These are phyloP conservation scores for Penicillium odoratum DNA, from an alignment of 495 filamentous ascomycete species.

Conservation along the genomic window DNA sequence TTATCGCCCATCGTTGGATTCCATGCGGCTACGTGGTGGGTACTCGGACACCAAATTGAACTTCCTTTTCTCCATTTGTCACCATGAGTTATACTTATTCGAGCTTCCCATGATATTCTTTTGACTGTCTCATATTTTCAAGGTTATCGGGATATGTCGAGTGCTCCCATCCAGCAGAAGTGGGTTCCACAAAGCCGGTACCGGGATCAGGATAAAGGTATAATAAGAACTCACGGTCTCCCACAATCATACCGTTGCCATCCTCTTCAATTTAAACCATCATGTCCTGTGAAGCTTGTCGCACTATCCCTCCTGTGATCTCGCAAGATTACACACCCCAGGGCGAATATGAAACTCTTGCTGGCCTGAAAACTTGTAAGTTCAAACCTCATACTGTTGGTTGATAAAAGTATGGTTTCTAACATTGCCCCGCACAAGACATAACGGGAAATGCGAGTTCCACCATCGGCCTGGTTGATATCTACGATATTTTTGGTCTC, in stretches of 20 bases:
- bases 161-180: neutral
- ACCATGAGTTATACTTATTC: neutral
- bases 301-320: constrained; percentile 69
- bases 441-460: constrained; percentile 40
- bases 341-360: constrained; percentile 63
- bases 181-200: constrained; percentile 6
- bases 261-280: neutral
- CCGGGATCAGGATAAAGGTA: neutral
- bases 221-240: neutral
- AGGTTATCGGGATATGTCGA: neutral
- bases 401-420: neutral
- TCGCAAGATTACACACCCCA: constrained; percentile 60
- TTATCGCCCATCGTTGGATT: no score
- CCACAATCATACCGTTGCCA: neutral
- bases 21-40: neutral
- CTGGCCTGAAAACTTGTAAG: constrained; percentile 68
- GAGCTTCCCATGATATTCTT: neutral
- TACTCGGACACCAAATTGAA: neutral
- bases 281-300: constrained; percentile 61
- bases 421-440: constrained; percentile 28
- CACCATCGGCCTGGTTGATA: constrained; percentile 42
- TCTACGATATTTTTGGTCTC: constrained; percentile 59
- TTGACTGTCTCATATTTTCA: neutral
- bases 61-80: neutral
- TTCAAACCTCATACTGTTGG: neutral